Evolutionary conservation across 441 rosid genomes (phyloP), one percentile per base, ranked within the genome.

Genomic region (Geranium incanum): DNA sequence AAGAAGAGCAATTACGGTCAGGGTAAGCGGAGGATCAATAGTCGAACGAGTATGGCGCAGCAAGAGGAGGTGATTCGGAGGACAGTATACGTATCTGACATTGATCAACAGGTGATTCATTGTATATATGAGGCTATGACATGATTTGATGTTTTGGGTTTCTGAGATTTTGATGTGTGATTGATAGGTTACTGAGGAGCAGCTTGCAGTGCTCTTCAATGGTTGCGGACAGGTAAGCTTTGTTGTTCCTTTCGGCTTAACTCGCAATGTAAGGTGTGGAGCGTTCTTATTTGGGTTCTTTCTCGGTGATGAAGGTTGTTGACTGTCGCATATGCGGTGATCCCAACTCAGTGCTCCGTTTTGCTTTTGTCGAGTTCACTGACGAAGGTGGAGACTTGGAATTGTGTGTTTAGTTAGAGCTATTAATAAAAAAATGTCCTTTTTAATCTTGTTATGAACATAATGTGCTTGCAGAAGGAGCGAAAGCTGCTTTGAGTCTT

Each of bases 281-380:
- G 3, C 12, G n/a, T 62, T 62, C 66, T 62, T 62, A 18, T 62
- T 19, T 4, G 66, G 66, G 70, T 59, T 13, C 55, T 57, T 13
- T 59, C 12, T 72, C 68, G 63, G 68, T 75, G 70, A 60, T 33
- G 3, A 77, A 92, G 95, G 89, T 90, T 78, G 91, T 89, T 86
- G 97, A 95, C 77, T 92, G 99, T 74, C 97, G 99, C 69, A 89
- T 95, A 38, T 95, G 99, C 62, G 97, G 99, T 50, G 99, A 95
- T 79, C 93, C 97, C 15, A 92, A 90, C 74, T 90, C 97, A 38
- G 83, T 79, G 73, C 99, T 95, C 67, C 99, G 94, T 59, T 94
- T 91, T 71, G 96, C 96, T 48, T 89, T 89, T 70, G 74, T 91
- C 57, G 96, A 94, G 77, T 93, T 93, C 74, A 87, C 90, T 68